Base-by-base conservation (phyloP, 495 filamentous ascomycete species). In the Trichoderma erinaceum region DNA sequence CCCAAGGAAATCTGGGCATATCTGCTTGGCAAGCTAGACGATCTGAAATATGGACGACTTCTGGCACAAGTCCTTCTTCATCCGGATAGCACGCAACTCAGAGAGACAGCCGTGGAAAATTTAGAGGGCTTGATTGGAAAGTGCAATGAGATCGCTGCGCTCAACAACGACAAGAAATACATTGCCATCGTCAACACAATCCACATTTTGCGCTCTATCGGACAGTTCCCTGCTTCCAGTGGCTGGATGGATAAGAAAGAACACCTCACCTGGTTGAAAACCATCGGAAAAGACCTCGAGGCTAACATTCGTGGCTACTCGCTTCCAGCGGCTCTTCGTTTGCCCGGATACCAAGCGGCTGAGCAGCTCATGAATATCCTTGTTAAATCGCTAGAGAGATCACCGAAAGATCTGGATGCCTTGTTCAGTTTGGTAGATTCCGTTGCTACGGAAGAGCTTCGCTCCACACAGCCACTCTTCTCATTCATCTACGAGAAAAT, bases 41-140 rank as follows among this genome's bases (percentile, higher is more conserved):
- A 98, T 67, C 82, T 91, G 73, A 88, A 87, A 61, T 95, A 95
- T 72, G 95, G 96, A 16, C 88, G 96, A n/a, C 93, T 99, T 77
- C 89, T 98, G 66, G 90, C 91, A 11, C 96, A 99, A 73, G 86
- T 97, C n/a, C 82, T 98, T 32, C 84, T 84, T 2, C 85, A 97
- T 70, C 82, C 88, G 0, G 87, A 87, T 32, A 95, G 91, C 73
- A 88, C 85, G 56, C 82, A 87, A 2, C 79, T 98, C 44, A 86
- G 96, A 43, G 85, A 90, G 58, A 86, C 87, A 11, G 87, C 96
- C 5, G 86, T 88, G 25, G 83, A 85, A 25, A 91, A 96, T 70
- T 84, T 92, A 12, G 86, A 92, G 21, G 82, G 81, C 8, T 85
- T 97, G 50, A 82, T 85, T 65, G 81, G 85, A 21, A 83, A 85